Conservation (phyloP, 768 basidiomycete genomes). For the Termitomyces bulborhizus region DNA sequence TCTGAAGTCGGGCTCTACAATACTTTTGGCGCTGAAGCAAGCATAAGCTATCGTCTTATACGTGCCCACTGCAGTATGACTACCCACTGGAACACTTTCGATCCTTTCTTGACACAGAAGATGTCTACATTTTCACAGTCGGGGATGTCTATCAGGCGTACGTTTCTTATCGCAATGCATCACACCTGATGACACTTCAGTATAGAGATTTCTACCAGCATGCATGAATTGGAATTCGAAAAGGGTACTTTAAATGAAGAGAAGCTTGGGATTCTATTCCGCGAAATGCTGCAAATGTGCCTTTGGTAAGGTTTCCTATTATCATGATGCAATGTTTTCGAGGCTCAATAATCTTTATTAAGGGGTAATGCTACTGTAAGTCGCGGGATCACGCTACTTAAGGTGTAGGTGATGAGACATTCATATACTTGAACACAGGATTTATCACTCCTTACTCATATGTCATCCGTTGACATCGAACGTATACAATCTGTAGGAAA, state of each 20-base stretch:
- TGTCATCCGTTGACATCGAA: slow-evolving; percentile 78
- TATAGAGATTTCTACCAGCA: slow-evolving; percentile 66
- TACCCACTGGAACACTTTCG: slow-evolving; percentile 64
- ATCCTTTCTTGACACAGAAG: slow-evolving; percentile 84
- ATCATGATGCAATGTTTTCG: background rate
- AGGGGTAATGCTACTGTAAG: slow-evolving; percentile 94
- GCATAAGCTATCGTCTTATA: slow-evolving; percentile 72
- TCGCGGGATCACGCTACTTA: background rate
- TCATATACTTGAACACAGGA: slow-evolving; percentile 45
- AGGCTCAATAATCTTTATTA: background rate
- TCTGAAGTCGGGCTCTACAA: background rate
- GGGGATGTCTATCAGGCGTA: slow-evolving; percentile 71
- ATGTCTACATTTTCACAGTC: slow-evolving; percentile 76
- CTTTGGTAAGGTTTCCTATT: slow-evolving; percentile 48
- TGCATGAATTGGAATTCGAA: slow-evolving; percentile 57
- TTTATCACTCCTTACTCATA: slow-evolving; percentile 82
- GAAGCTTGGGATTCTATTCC: slow-evolving; percentile 61
- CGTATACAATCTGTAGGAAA: slow-evolving; percentile 76
- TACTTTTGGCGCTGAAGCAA: background rate
- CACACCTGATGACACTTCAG: background rate
- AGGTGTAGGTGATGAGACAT: background rate
- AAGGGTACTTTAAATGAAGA: slow-evolving; percentile 42
- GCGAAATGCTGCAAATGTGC: slow-evolving; percentile 87
- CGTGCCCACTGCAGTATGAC: slow-evolving; percentile 68
- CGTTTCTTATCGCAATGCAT: slow-evolving; percentile 19